These are phyloP conservation scores for Galeopsis tetrahit DNA, from an alignment of 257 asterid species.

Conservation along the genomic window DNA sequence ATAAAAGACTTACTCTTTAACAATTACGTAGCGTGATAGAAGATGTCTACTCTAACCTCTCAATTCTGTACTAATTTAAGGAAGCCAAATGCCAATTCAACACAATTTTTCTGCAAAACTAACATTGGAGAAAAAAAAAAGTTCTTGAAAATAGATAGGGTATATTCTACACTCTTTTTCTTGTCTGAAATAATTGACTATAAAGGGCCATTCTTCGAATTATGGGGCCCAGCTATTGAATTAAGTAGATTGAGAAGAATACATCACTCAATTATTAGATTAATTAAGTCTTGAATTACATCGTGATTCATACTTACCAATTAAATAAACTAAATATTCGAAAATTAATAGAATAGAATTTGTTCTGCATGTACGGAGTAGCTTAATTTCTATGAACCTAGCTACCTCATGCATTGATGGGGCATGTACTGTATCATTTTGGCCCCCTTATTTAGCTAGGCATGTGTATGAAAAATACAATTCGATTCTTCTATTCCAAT, in stretches of 20 bases:
- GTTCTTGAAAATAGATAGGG: conserved; percentile 29
- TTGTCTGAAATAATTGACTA: conserved; percentile 36
- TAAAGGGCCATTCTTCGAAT: conserved; percentile 9
- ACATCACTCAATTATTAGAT: conserved; percentile 21
- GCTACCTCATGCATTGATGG: conserved; percentile 2
- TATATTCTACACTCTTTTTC: conserved; percentile 37
- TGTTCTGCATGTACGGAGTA: not conserved
- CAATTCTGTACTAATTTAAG: conserved; percentile 26
- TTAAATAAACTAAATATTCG: not conserved
- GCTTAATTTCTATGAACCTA: not conserved
- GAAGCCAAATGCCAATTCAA: conserved; percentile 32
- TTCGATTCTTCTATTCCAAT: no score
- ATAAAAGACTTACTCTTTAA: no score
- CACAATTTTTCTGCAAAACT: conserved; percentile 1
- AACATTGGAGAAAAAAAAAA: conserved; percentile 3
- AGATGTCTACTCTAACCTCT: no score
- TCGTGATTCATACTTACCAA: not conserved
- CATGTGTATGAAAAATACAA: not conserved
- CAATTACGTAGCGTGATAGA: no score
- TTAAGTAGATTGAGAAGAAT: conserved; percentile 30
- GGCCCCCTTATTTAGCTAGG: not conserved
- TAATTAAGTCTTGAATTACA: conserved; percentile 1
- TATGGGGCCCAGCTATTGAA: conserved; percentile 13
- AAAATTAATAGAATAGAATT: not conserved
- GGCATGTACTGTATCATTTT: not conserved